phyloP scores from a whole-genome alignment of 306 rosid species.

The Comarum palustre region DNA sequence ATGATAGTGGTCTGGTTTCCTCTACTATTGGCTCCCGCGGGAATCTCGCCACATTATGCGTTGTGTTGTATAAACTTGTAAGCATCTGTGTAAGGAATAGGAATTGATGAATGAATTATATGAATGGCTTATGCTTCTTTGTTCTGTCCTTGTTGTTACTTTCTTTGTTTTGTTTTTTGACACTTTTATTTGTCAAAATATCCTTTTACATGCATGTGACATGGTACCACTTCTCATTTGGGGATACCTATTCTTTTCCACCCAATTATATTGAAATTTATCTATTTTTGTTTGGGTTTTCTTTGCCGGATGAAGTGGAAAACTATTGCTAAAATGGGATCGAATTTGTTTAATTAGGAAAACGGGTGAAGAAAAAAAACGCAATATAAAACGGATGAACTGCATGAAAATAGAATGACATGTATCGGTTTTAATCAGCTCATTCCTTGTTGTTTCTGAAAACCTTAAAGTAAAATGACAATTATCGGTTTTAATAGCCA shows the following conservation, averaged over 20 bases:
- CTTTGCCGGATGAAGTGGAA: too few relatives aligned
- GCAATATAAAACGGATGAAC: too few relatives aligned
- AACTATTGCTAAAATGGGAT: too few relatives aligned
- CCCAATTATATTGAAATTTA: neutral
- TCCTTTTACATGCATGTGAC: neutral
- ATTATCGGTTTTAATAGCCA: too few relatives aligned
- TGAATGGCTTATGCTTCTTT: neutral
- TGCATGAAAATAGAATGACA: too few relatives aligned
- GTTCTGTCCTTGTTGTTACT: neutral
- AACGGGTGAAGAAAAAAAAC: too few relatives aligned
- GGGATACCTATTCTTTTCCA: neutral
- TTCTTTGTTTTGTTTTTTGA: neutral
- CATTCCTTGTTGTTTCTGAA: too few relatives aligned
- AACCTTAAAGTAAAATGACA: too few relatives aligned
- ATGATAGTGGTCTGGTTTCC: slow-evolving; percentile 12
- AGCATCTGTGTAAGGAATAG: neutral
- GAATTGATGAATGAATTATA: neutral
- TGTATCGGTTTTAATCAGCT: too few relatives aligned
- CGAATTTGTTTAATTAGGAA: too few relatives aligned
- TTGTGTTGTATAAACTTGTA: slow-evolving; percentile 18
- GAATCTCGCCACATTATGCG: slow-evolving; percentile 62
- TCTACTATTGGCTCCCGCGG: slow-evolving; percentile 46
- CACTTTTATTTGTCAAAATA: neutral
- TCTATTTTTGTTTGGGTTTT: neutral
- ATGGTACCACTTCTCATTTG: neutral